A percentile compares a stretch with the other conserved stretches of the same genome.
Evolutionary conservation across 176 grass and related monocot genomes (phyloP).

Genomic region (Themeda triandra): DNA sequence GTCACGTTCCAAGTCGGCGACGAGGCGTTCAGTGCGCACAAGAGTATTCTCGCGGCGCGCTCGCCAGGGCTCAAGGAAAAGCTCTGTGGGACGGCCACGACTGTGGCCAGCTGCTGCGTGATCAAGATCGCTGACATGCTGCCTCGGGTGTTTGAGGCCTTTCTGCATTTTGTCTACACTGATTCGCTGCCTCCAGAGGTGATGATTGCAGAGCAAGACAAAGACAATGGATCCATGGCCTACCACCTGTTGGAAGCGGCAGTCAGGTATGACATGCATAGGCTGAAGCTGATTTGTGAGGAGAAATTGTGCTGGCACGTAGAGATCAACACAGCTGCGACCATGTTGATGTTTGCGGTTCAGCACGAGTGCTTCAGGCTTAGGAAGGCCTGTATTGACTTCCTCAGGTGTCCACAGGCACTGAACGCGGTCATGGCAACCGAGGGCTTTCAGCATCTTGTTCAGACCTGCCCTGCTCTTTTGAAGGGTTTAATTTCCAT

Average conservation of each 20-base stretch:
- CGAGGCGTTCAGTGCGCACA: background rate
- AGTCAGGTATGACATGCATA: background rate
- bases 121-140: background rate
- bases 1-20: background rate
- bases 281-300: background rate
- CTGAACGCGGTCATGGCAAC: background rate
- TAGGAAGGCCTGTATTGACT: background rate
- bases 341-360: background rate
- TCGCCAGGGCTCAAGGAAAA: background rate
- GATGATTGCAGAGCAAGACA: background rate
- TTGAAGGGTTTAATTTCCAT: background rate
- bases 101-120: no score
- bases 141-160: background rate
- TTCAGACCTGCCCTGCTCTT: background rate
- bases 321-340: background rate
- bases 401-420: background rate
- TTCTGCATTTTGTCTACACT: constrained; percentile 7
- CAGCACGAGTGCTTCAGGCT: background rate
- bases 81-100: background rate
- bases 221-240: background rate
- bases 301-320: background rate
- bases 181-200: background rate
- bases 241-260: background rate
- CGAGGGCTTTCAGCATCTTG: background rate
- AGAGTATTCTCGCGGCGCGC: background rate